Percentiles rank a stretch among this genome's conserved stretches.
phyloP scores from a whole-genome alignment of 768 basidiomycete species.

The Tylopilus intermedius region DNA sequence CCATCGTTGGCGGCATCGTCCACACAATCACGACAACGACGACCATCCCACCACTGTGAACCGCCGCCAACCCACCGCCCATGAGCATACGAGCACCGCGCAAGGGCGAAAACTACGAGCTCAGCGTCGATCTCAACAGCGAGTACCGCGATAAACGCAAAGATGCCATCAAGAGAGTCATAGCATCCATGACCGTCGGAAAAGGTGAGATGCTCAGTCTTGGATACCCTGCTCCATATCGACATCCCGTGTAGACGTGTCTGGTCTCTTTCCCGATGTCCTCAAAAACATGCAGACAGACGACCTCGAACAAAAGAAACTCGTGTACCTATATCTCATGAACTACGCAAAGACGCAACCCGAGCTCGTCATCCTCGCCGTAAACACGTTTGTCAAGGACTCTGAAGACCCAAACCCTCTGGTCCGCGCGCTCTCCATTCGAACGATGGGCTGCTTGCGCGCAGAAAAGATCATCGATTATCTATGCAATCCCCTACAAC shows the following conservation, averaged over 20 bases:
- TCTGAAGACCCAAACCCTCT: slow-evolving; percentile 95
- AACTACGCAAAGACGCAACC: slow-evolving; percentile 99
- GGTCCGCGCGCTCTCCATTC: slow-evolving; percentile 91
- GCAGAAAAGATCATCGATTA: slow-evolving; percentile 99
- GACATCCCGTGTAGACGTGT: slow-evolving; percentile 54
- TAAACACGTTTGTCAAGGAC: slow-evolving; percentile 98
- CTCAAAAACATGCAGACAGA: slow-evolving; percentile 99
- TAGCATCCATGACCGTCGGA: slow-evolving; percentile 98
- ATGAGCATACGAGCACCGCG: slow-evolving; percentile 53
- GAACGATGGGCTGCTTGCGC: slow-evolving; percentile 95
- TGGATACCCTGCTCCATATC: slow-evolving; percentile 5
- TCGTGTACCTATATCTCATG: slow-evolving; percentile 99
- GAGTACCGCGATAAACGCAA: slow-evolving; percentile 93
- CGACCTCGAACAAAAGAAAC: slow-evolving; percentile 98
- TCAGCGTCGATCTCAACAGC: slow-evolving; percentile 94
- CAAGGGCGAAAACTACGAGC: slow-evolving; percentile 95
- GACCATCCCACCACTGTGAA: not conserved
- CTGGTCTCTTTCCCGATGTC: slow-evolving; percentile 94
- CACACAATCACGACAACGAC: not conserved
- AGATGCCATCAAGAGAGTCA: slow-evolving; percentile 96
- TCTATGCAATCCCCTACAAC: slow-evolving; percentile 90
- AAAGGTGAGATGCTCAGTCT: slow-evolving; percentile 59
- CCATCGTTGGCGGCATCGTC: not conserved
- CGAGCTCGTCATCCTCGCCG: slow-evolving; percentile 96
- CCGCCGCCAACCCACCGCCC: slow-evolving; percentile 11